phyloP scores from a whole-genome alignment of 495 filamentous ascomycete genomes.

The Gamarada debralockiae region DNA sequence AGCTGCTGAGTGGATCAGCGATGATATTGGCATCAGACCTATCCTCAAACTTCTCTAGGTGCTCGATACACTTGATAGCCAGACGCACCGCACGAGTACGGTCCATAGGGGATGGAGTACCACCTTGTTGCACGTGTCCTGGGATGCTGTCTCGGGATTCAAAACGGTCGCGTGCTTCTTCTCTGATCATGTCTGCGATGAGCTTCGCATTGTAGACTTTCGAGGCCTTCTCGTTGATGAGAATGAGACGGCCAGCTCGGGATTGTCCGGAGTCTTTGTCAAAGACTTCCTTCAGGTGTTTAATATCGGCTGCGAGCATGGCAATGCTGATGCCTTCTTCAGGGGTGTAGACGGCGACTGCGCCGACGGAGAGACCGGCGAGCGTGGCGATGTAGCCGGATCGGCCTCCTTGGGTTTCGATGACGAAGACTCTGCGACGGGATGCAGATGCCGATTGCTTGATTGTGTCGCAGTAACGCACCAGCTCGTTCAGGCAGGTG shows the following conservation, averaged over 20 bases:
- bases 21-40: constrained; percentile 64
- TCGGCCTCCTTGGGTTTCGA: constrained; percentile 94
- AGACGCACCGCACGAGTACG: constrained; percentile 87
- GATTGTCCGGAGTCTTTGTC: constrained; percentile 81
- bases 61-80: constrained; percentile 86
- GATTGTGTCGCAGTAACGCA: constrained; percentile 95
- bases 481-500: constrained; percentile 95
- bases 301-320: constrained; percentile 89
- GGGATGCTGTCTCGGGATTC: constrained; percentile 92
- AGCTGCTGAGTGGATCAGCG: constrained; percentile 62
- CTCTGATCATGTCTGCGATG: constrained; percentile 91
- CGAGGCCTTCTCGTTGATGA: constrained; percentile 90
- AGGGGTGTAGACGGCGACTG: constrained; percentile 94
- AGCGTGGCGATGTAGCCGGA: constrained; percentile 94
- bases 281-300: constrained; percentile 84
- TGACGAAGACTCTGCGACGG: constrained; percentile 89
- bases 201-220: constrained; percentile 87
- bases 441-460: constrained; percentile 94
- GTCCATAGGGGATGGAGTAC: constrained; percentile 92
- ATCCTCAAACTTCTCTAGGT: constrained; percentile 73
- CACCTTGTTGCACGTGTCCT: constrained; percentile 95
- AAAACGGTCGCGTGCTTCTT: constrained; percentile 88
- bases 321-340: constrained; percentile 93
- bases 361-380: constrained; percentile 83
- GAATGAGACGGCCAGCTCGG: constrained; percentile 87